Evolutionary conservation across 1,284 basidiomycete species (phyloP).

Genomic region (Pseudozyma flocculosa): DNA sequence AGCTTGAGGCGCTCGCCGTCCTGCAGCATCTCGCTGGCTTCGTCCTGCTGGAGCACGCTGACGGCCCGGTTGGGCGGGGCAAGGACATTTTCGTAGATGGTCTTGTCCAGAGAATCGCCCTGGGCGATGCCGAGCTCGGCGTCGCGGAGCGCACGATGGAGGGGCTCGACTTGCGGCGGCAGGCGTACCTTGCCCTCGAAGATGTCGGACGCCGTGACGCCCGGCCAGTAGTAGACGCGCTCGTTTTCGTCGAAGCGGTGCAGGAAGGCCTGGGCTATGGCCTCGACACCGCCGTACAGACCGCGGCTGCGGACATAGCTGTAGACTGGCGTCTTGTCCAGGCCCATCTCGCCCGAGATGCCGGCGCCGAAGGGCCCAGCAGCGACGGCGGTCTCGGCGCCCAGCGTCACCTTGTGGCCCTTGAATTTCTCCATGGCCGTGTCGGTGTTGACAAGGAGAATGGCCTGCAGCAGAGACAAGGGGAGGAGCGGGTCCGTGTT

Average conservation of each 20-base stretch:
- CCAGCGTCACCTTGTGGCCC: constrained; percentile 63
- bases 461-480: constrained; percentile 3
- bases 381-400: constrained; percentile 62
- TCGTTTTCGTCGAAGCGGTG: constrained; percentile 56
- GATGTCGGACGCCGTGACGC: constrained; percentile 48
- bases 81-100: constrained; percentile 34
- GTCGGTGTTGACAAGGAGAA: constrained; percentile 61
- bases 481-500: too few relatives aligned
- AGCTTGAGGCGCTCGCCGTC: constrained; percentile 52
- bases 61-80: constrained; percentile 23
- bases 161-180: constrained; percentile 59
- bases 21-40: constrained; percentile 30
- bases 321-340: constrained; percentile 54
- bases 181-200: constrained; percentile 52
- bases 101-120: constrained; percentile 51
- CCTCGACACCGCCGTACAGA: constrained; percentile 55
- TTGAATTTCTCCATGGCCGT: constrained; percentile 62
- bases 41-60: constrained; percentile 14
- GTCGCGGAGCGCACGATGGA: constrained; percentile 61
- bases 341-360: constrained; percentile 61
- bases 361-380: constrained; percentile 64
- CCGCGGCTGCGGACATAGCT: constrained; percentile 56
- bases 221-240: constrained; percentile 55
- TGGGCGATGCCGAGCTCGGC: constrained; percentile 64
- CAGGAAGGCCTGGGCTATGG: constrained; percentile 49